These are phyloP conservation scores for Tremella fuciformis DNA, from an alignment of 768 basidiomycete species.

Conservation along the genomic window DNA sequence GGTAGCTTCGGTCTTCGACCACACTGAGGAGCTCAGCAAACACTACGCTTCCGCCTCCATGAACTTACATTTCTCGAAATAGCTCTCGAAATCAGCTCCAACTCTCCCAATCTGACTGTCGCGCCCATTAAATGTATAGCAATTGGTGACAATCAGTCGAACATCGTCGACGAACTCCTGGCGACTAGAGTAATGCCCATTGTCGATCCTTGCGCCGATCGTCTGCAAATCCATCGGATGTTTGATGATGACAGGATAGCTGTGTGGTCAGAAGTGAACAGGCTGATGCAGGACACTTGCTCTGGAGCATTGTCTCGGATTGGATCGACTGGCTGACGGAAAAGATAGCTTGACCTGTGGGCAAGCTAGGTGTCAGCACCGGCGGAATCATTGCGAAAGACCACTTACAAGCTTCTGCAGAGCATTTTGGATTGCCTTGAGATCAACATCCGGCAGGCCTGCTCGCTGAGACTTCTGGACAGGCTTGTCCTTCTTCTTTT, in stretches of 20 bases:
- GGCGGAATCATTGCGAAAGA: no score
- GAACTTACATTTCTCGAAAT: slow-evolving; percentile 79
- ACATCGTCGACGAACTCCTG: slow-evolving; percentile 83
- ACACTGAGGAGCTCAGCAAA: slow-evolving; percentile 59
- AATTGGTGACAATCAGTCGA: slow-evolving; percentile 80
- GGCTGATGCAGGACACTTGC: slow-evolving; percentile 55
- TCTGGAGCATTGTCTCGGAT: slow-evolving; percentile 83
- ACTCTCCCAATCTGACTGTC: slow-evolving; percentile 72
- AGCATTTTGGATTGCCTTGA: slow-evolving; percentile 70
- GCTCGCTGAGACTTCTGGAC: slow-evolving; percentile 68
- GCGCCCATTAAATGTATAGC: slow-evolving; percentile 71
- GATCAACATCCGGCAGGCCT: slow-evolving; percentile 74
- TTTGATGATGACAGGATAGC: slow-evolving; percentile 87
- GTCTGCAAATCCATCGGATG: slow-evolving; percentile 93
- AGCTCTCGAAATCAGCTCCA: slow-evolving; percentile 69
- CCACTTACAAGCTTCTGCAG: slow-evolving; percentile 63
- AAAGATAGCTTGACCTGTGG: slow-evolving; percentile 70
- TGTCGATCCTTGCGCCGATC: slow-evolving; percentile 78
- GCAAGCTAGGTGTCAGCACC: slow-evolving; percentile 50
- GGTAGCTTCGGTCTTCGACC: slow-evolving; percentile 62
- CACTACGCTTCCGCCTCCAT: background rate
- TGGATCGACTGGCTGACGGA: slow-evolving; percentile 92
- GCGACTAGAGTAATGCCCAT: slow-evolving; percentile 79
- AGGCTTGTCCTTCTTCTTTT: slow-evolving; percentile 50
- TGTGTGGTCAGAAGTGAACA: slow-evolving; percentile 43